Percentiles rank a stretch among this genome's conserved stretches.
These are phyloP conservation scores for Actinidia polygama DNA, from an alignment of 179 eudicot species.

Conservation along the genomic window DNA sequence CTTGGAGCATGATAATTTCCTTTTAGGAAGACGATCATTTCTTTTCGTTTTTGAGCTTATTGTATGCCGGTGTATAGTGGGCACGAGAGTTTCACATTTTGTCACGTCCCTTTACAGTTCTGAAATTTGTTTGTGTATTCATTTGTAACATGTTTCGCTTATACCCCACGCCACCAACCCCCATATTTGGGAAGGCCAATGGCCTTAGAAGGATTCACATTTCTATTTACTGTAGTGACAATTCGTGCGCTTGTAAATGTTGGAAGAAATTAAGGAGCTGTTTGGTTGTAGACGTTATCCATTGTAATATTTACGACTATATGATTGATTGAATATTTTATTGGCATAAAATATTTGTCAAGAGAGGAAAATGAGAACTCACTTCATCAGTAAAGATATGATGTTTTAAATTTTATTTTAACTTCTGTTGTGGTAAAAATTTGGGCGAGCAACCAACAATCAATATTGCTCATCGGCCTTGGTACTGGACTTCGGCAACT, in stretches of 20 bases:
- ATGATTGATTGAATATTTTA: not conserved
- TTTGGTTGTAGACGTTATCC: not conserved
- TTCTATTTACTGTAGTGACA: not conserved
- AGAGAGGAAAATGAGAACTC: not conserved
- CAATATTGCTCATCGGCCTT: no score
- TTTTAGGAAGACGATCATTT: not conserved
- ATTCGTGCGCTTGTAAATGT: slow-evolving; percentile 15
- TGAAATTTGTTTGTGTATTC: slow-evolving; percentile 30
- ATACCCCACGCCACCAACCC: not conserved
- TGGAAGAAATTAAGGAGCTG: not conserved
- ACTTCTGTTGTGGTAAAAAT: no score
- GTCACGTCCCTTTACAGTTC: slow-evolving; percentile 28
- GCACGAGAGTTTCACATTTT: slow-evolving; percentile 8
- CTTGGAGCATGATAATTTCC: slow-evolving; percentile 9
- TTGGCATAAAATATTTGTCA: not conserved
- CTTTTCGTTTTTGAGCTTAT: not conserved
- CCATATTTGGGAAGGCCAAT: not conserved
- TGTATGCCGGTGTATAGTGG: slow-evolving; percentile 19
- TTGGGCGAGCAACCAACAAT: no score
- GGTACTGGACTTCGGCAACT: no score
- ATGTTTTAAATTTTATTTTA: no score
- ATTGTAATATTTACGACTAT: slow-evolving; percentile 4
- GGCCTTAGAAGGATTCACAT: slow-evolving; percentile 19
- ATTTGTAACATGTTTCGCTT: slow-evolving; percentile 31
- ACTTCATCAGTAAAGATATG: no score